Conservation (phyloP, 140 eudicot species). For the Erigeron philadelphicus region DNA sequence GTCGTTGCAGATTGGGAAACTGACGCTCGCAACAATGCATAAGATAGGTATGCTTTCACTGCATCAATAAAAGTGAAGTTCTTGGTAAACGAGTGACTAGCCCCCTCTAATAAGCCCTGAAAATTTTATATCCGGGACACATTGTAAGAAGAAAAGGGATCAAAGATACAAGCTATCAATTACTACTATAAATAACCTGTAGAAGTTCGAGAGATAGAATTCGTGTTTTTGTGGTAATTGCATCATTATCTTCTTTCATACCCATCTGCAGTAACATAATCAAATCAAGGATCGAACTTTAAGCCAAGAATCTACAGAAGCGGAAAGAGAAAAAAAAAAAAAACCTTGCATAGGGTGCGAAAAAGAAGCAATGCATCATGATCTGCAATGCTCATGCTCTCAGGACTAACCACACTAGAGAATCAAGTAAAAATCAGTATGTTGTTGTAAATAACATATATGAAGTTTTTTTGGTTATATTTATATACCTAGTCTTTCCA, state of each 20-base stretch:
- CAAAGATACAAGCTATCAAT: slow-evolving; percentile 22
- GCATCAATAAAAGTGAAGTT: slow-evolving; percentile 83
- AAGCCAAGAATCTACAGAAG: not conserved
- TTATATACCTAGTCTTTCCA: slow-evolving; percentile 46
- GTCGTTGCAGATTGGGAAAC: slow-evolving; percentile 65
- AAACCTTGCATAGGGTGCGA: slow-evolving; percentile 94
- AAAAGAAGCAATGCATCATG: slow-evolving; percentile 84
- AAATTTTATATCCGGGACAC: slow-evolving; percentile 14
- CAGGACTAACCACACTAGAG: slow-evolving; percentile 62
- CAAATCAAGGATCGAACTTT: slow-evolving; percentile 11
- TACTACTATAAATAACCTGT: slow-evolving; percentile 56
- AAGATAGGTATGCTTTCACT: slow-evolving; percentile 83
- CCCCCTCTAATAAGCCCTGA: slow-evolving; percentile 88
- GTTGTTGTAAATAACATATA: not conserved
- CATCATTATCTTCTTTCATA: slow-evolving; percentile 95
- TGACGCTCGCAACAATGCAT: slow-evolving; percentile 73
- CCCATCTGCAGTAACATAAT: slow-evolving; percentile 59
- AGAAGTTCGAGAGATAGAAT: slow-evolving; percentile 83
- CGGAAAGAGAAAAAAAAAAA: slow-evolving; percentile 16
- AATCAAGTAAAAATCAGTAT: slow-evolving; percentile 1
- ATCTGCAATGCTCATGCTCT: slow-evolving; percentile 67
- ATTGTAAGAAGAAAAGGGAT: slow-evolving; percentile 10
- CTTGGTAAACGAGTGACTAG: slow-evolving; percentile 66
- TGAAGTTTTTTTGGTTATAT: slow-evolving; percentile 1
- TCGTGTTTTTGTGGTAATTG: slow-evolving; percentile 74